Evolutionary conservation across 805 yeast species (phyloP).

Genomic region (Kurtzmaniella cleridarum): DNA sequence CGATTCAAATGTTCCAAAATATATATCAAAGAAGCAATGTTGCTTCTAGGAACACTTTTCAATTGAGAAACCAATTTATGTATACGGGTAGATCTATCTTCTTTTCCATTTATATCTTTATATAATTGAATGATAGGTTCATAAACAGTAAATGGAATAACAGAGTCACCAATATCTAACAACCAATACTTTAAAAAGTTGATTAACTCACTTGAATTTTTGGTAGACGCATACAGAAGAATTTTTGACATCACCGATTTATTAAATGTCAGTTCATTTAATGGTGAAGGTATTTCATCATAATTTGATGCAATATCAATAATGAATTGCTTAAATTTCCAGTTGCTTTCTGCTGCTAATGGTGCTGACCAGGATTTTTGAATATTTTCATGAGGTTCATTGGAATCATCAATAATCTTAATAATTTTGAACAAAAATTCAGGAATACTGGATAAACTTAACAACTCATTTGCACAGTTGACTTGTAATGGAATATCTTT

Average conservation of each 20-base stretch:
- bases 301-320: constrained; percentile 15
- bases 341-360: constrained; percentile 25
- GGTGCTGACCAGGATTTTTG: constrained; percentile 24
- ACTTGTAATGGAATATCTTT: constrained; percentile 36
- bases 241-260: constrained; percentile 15
- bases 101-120: neutral
- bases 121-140: constrained; percentile 24
- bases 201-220: constrained; percentile 10
- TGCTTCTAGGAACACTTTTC: constrained; percentile 34
- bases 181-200: constrained; percentile 37
- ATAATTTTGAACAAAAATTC: constrained; percentile 20
- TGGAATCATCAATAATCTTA: constrained; percentile 12
- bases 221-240: constrained; percentile 7
- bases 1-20: constrained; percentile 29
- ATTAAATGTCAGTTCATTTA: constrained; percentile 17
- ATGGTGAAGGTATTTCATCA: constrained; percentile 2
- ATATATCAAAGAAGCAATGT: constrained; percentile 30
- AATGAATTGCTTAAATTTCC: constrained; percentile 29
- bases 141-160: constrained; percentile 36
- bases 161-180: constrained; percentile 34
- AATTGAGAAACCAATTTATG: constrained; percentile 20
- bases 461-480: constrained; percentile 5
- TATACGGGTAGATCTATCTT: constrained; percentile 3
- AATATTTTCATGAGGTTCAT: constrained; percentile 3
- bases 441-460: constrained; percentile 29